These are phyloP conservation scores for Leucocoprinus birnbaumii DNA, from an alignment of 768 basidiomycete genomes.

Conservation along the genomic window DNA sequence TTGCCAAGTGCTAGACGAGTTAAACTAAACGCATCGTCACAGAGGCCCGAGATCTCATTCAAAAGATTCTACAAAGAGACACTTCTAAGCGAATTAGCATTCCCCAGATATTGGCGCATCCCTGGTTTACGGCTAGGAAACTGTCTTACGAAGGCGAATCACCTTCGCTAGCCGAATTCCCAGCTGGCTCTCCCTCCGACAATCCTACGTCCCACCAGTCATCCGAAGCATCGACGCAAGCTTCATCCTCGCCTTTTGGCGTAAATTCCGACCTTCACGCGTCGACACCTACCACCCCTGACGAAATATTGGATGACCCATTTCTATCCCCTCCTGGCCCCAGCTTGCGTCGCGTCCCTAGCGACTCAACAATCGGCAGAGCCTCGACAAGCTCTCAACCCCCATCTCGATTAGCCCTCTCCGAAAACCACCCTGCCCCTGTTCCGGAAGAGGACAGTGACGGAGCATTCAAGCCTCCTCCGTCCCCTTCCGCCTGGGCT, in stretches of 20 bases:
- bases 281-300: conserved; percentile 58
- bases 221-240: conserved; percentile 53
- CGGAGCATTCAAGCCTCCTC: conserved; percentile 17
- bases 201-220: conserved; percentile 34
- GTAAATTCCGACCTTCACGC: conserved; percentile 32
- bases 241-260: conserved; percentile 44
- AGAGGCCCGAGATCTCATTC: conserved; percentile 88
- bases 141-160: conserved; percentile 32
- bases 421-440: conserved; percentile 39
- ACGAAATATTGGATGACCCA: conserved; percentile 43
- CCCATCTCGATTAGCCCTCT: conserved; percentile 28
- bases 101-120: conserved; percentile 78
- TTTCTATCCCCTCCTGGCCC: conserved; percentile 30
- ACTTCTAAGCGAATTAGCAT: conserved; percentile 74
- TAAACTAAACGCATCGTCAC: conserved; percentile 14
- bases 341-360: conserved; percentile 46
- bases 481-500: conserved; percentile 22
- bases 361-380: conserved; percentile 61
- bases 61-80: conserved; percentile 74
- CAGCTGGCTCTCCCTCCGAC: conserved; percentile 18
- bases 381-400: conserved; percentile 27
- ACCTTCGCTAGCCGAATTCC: conserved; percentile 21
- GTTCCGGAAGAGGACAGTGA: conserved; percentile 51
- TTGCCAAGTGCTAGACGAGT: not conserved
- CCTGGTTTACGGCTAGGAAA: conserved; percentile 70